Evolutionary conservation across 2,329 filamentous ascomycete genomes (phyloP), one percentile per base, ranked within the genome.

Genomic region (Epichloe scottii): DNA sequence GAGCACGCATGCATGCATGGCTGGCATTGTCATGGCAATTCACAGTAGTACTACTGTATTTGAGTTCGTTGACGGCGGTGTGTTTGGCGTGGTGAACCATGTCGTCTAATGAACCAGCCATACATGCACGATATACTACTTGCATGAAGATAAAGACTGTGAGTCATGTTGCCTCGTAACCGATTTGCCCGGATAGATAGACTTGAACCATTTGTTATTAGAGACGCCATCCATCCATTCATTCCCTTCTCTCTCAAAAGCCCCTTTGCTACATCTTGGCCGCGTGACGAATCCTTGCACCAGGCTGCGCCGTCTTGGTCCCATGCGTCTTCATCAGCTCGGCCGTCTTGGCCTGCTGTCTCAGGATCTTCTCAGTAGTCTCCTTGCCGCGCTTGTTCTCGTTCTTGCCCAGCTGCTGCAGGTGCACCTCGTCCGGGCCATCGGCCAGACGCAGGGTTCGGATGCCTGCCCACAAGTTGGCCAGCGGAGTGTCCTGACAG

Each of bases 381-480:
- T 76, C 78, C 56, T 70, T 64, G 51, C 81, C 83, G 57, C 79
- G 77, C 68, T 78, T 85, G 66, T 89, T 90, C 76, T 93, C 87
- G 59, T 89, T 89, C 59, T 77, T 75, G 15, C 87, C 87, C 72
- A 93, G 74, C 71, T 93, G 87, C 66, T 87, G 74, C 57, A 90
- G 69, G 67, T 94, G 93, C 54, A 97, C 93, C 79, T 98, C 93
- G 69, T 98, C 93, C 0, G 93, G 93, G 0, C 93, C 93, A 68
- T 98, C 93, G 0, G 89, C 89, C 59, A 95, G 80, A 54, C 87
- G 77, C 68, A 95, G 75, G 6, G 90, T 95, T 53, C 89, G 76
- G 62, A 89, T 87, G 54, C 77, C 72, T 19, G 87, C 82, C 82
- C 87, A 95, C 80, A 90, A 84, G 64, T 75, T 77, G 12, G 89